phyloP scores from a whole-genome alignment of 1,284 basidiomycete species.

The Singerocomus rubriflavus region DNA sequence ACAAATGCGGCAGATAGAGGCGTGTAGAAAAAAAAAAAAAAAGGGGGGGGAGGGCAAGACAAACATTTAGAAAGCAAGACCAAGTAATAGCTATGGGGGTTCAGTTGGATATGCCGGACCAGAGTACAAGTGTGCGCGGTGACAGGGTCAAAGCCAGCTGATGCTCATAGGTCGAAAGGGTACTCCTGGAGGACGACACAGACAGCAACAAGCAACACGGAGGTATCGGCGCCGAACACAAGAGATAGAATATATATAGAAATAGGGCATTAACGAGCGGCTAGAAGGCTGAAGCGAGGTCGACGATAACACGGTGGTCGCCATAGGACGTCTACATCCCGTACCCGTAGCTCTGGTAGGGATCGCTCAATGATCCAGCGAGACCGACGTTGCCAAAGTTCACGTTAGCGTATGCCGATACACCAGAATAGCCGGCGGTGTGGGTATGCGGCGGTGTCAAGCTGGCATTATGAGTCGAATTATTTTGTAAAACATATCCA shows the following conservation, averaged over 20 bases:
- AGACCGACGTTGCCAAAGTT: constrained; percentile 59
- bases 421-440: constrained; percentile 51
- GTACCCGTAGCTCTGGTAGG: constrained; percentile 76
- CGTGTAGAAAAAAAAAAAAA: constrained; percentile 32
- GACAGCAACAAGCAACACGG: constrained; percentile 34
- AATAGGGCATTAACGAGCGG: constrained; percentile 35
- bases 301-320: constrained; percentile 7
- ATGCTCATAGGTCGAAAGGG: constrained; percentile 34
- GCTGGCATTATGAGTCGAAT: constrained; percentile 57
- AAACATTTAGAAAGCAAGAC: constrained; percentile 46
- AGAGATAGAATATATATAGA: constrained; percentile 39
- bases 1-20: constrained; percentile 53
- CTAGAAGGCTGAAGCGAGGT: constrained; percentile 15
- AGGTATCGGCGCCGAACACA: constrained; percentile 33
- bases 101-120: constrained; percentile 50
- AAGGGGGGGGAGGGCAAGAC: constrained; percentile 26
- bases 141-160: constrained; percentile 41
- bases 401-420: constrained; percentile 48
- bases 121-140: constrained; percentile 67
- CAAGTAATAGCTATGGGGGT: constrained; percentile 41
- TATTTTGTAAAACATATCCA: constrained; percentile 73
- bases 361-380: constrained; percentile 56
- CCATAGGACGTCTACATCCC: constrained; percentile 55
- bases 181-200: constrained; percentile 32
- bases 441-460: constrained; percentile 55